These are phyloP conservation scores for Fusarium metavorans DNA, from an alignment of 2,329 filamentous ascomycete species.

Conservation along the genomic window DNA sequence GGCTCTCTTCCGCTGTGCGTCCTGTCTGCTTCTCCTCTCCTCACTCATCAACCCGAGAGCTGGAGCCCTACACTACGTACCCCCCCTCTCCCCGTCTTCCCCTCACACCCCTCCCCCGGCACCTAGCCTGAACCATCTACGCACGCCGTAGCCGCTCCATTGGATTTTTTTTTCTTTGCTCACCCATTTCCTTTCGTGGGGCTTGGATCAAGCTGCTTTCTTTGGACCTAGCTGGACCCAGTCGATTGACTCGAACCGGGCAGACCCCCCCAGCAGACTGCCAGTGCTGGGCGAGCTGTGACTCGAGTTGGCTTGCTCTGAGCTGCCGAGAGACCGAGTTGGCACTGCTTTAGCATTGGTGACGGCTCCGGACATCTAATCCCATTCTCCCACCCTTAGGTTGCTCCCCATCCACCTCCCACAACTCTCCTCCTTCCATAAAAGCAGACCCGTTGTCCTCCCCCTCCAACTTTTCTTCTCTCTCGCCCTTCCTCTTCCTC, in stretches of 20 bases:
- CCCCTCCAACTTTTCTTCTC: conserved; percentile 30
- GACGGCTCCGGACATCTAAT: conserved; percentile 34
- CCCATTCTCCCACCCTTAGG: conserved; percentile 9
- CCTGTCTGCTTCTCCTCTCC: not conserved
- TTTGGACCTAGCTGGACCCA: conserved; percentile 35
- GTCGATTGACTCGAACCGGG: conserved; percentile 37
- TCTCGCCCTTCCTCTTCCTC: conserved; percentile 29
- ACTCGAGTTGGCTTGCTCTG: conserved; percentile 1
- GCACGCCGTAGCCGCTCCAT: conserved; percentile 43
- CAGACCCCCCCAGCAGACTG: conserved; percentile 7
- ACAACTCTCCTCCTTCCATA: conserved; percentile 39
- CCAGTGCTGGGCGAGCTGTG: conserved; percentile 18
- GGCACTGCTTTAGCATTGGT: conserved; percentile 21
- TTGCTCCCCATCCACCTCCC: conserved; percentile 1
- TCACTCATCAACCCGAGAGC: conserved; percentile 29
- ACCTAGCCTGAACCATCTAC: conserved; percentile 15
- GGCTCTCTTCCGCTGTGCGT: not conserved
- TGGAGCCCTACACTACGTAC: conserved; percentile 28
- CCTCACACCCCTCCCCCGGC: conserved; percentile 30
- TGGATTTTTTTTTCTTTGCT: conserved; percentile 36
- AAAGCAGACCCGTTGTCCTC: conserved; percentile 41
- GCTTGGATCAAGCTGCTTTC: conserved; percentile 33
- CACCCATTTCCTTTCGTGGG: conserved; percentile 35
- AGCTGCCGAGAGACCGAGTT: conserved; percentile 35
- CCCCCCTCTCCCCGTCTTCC: conserved; percentile 21